Conservation (phyloP, 2,329 filamentous ascomycete genomes). For the Sporothrix phasma region DNA sequence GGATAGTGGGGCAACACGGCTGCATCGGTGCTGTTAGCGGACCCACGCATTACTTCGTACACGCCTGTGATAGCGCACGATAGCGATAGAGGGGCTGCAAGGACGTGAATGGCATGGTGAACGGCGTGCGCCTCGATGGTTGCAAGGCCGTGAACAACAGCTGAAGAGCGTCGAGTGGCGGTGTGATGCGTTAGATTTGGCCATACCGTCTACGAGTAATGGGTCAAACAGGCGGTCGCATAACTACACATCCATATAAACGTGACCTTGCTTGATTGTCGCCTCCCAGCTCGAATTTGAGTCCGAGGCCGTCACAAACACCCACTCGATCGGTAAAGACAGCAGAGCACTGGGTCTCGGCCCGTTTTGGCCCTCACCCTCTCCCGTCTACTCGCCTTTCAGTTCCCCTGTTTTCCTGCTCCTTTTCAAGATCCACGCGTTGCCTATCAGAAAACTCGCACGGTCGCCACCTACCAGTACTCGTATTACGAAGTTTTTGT, state of each 20-base stretch:
- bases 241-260: background rate
- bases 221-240: background rate
- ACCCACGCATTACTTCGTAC: slow-evolving; percentile 3
- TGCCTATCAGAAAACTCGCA: background rate
- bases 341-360: background rate
- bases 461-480: background rate
- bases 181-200: background rate
- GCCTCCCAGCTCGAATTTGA: background rate
- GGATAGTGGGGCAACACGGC: background rate
- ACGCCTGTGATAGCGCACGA: background rate
- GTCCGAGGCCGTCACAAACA: background rate
- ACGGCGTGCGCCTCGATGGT: background rate
- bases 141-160: background rate
- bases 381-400: background rate
- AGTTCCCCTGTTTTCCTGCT: background rate
- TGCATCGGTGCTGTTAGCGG: background rate
- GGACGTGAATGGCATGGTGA: background rate
- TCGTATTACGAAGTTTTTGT: background rate
- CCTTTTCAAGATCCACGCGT: background rate
- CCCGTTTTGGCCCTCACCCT: background rate
- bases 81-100: background rate
- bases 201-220: background rate
- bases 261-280: background rate
- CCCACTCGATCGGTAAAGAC: background rate
- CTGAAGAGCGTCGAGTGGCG: background rate